phyloP scores from a whole-genome alignment of 192 early-diverging fungal species.

The Coemansia sp. region DNA sequence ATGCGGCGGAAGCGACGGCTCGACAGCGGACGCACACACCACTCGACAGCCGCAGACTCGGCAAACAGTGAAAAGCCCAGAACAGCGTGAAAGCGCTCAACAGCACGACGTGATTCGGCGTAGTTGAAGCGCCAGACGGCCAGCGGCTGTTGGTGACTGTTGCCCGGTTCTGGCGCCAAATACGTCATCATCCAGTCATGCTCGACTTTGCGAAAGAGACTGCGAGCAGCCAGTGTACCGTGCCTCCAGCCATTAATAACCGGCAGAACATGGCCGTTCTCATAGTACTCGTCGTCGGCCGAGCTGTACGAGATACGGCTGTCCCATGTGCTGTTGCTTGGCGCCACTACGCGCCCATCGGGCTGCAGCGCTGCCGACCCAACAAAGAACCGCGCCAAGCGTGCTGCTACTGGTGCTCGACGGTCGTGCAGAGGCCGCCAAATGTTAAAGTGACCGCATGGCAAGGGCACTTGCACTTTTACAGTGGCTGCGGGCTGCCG shows the following conservation, averaged over 20 bases:
- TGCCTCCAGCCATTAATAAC: constrained; percentile 41
- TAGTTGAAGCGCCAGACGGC: constrained; percentile 52
- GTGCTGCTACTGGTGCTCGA: constrained; percentile 14
- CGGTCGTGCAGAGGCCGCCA: constrained; percentile 42
- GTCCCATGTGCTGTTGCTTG: constrained; percentile 15
- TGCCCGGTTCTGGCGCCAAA: constrained; percentile 21
- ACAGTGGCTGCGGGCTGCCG: constrained; percentile 5
- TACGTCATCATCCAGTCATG: constrained; percentile 52
- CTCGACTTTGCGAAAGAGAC: constrained; percentile 47
- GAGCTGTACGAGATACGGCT: constrained; percentile 53
- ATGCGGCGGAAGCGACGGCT: constrained; percentile 17
- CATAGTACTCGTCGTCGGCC: constrained; percentile 53
- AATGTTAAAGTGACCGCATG: constrained; percentile 49
- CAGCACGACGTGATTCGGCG: constrained; percentile 18
- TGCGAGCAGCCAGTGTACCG: constrained; percentile 18
- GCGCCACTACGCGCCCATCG: constrained; percentile 1
- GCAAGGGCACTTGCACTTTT: constrained; percentile 27
- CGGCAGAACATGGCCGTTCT: constrained; percentile 44
- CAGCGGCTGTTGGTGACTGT: constrained; percentile 3
- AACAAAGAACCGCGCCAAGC: constrained; percentile 26
- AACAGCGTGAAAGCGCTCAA: constrained; percentile 22
- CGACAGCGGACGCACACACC: constrained; percentile 48
- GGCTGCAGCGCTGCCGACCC: background rate
- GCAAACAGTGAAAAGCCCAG: constrained; percentile 34
- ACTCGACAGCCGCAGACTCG: constrained; percentile 21